A percentile compares a stretch with the other conserved stretches of the same genome.
phyloP scores from a whole-genome alignment of 257 asterid genomes.

The Salvia rosmarinus region DNA sequence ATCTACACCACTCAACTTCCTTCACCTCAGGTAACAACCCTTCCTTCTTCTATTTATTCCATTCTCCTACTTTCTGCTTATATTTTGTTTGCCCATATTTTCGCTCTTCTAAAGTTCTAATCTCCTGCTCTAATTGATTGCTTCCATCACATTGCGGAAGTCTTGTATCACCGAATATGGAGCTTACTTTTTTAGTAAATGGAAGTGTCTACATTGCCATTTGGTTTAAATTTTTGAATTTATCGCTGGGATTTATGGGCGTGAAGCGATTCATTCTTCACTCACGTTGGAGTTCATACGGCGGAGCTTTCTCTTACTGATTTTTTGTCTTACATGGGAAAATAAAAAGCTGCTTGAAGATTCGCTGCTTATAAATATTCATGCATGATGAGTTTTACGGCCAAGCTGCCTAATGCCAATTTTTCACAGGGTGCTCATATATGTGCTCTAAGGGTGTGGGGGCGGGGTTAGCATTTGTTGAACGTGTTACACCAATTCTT shows the following conservation, averaged over 20 bases:
- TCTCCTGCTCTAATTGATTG: neutral
- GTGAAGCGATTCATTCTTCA: neutral
- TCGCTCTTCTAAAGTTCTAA: neutral
- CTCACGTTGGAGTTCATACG: neutral
- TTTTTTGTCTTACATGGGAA: neutral
- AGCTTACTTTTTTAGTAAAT: neutral
- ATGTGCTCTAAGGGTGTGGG: too few relatives aligned
- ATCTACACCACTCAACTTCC: conserved; percentile 61
- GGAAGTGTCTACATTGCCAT: too few relatives aligned
- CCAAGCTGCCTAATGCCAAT: neutral
- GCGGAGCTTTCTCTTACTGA: conserved; percentile 6
- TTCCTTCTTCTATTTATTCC: neutral
- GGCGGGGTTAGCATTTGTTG: neutral
- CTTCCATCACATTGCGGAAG: neutral
- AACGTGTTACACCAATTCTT: conserved; percentile 13
- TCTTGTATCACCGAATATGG: neutral
- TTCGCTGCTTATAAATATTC: conserved; percentile 10
- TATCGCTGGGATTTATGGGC: neutral
- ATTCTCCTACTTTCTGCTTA: neutral
- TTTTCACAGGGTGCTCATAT: neutral
- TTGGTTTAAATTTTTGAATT: neutral
- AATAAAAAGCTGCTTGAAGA: too few relatives aligned
- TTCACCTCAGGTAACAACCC: conserved; percentile 49
- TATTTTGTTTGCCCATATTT: neutral
- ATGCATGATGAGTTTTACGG: neutral